A percentile compares a stretch with the other conserved stretches of the same genome.
Evolutionary conservation across 768 basidiomycete species (phyloP).

Genomic region (Leucogyrophana mollusca): DNA sequence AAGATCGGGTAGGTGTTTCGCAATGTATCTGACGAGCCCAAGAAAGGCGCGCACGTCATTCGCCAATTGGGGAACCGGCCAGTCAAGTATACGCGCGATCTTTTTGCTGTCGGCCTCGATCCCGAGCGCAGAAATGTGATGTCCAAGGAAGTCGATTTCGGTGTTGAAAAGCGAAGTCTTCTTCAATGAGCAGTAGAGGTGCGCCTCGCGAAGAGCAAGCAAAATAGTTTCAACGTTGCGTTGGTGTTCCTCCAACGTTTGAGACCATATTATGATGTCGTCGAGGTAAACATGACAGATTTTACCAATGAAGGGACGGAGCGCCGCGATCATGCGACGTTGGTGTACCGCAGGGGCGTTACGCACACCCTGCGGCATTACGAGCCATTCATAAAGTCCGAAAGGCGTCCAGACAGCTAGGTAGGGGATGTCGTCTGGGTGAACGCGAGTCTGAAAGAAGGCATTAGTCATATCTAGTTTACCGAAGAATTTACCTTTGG

Average conservation of each 20-base stretch:
- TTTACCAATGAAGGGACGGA: conserved; percentile 13
- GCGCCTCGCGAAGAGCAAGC: conserved; percentile 1
- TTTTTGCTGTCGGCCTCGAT: conserved; percentile 18
- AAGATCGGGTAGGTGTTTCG: conserved; percentile 8
- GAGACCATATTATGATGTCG: conserved; percentile 30
- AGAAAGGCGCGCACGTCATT: conserved; percentile 13
- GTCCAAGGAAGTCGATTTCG: conserved; percentile 1
- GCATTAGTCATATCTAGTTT: conserved; percentile 42
- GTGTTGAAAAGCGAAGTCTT: conserved; percentile 24
- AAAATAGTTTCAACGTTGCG: conserved; percentile 14
- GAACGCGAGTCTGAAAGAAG: conserved; percentile 37
- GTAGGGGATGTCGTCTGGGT: conserved; percentile 25
- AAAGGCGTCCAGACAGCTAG: conserved; percentile 39
- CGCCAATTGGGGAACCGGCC: conserved; percentile 27
- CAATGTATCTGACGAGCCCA: conserved; percentile 8
- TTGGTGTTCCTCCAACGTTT: conserved; percentile 19
- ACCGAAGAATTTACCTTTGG: conserved; percentile 30
- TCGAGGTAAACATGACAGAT: conserved; percentile 14
- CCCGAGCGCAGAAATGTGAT: conserved; percentile 27
- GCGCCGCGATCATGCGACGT: conserved; percentile 6
- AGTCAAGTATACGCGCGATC: conserved; percentile 16
- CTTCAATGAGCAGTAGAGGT: conserved; percentile 24
- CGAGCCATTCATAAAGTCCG: conserved; percentile 37
- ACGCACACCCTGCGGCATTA: conserved; percentile 9
- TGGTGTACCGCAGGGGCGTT: conserved; percentile 22